phyloP scores from a whole-genome alignment of 345 rosid species.

The Camelina neglecta region DNA sequence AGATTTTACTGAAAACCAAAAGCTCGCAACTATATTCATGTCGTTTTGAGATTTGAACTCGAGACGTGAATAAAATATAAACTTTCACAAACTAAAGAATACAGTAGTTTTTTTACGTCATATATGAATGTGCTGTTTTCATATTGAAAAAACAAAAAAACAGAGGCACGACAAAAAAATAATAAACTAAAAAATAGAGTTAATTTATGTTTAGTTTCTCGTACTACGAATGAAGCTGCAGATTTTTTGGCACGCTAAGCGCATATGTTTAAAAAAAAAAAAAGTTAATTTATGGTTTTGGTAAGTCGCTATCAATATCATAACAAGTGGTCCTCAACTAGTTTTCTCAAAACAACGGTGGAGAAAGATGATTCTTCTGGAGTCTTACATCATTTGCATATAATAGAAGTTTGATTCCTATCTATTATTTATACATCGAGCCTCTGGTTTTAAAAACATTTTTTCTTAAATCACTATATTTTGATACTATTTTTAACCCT shows the following conservation, averaged over 20 bases:
- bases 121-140: neutral
- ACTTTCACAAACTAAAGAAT: slow-evolving; percentile 10
- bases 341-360: slow-evolving; percentile 26
- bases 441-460: neutral
- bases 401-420: neutral
- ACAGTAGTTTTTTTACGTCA: neutral
- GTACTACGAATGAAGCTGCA: no score
- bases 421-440: neutral
- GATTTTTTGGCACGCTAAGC: no score
- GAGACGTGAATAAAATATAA: slow-evolving; percentile 29
- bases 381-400: slow-evolving; percentile 20
- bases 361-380: slow-evolving; percentile 29
- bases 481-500: no score
- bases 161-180: neutral
- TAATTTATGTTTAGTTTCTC: no score
- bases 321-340: slow-evolving; percentile 32
- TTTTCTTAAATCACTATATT: no score
- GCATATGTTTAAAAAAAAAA: no score
- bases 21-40: neutral
- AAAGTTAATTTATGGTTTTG: neutral
- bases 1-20: neutral
- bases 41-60: neutral
- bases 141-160: neutral
- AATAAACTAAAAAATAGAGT: no score
- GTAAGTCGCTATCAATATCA: slow-evolving; percentile 6